Conservation (phyloP, 176 grass and related monocot genomes). For the Pontederia paniculata region DNA sequence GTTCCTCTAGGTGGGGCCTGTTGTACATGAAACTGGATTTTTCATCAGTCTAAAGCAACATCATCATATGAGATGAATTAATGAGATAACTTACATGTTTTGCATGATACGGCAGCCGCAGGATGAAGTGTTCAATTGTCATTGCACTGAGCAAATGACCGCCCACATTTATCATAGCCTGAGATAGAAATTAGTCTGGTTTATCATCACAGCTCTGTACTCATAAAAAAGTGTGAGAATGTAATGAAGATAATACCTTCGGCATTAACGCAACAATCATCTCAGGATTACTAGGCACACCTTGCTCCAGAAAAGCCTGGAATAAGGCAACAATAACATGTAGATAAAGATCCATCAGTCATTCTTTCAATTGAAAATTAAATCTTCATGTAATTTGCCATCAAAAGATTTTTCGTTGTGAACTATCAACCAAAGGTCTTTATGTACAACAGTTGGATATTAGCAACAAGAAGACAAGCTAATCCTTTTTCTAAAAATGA, state of each 20-base stretch:
- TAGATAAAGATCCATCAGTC: not conserved
- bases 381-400: too few relatives aligned
- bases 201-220: not conserved
- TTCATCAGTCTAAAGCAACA: not conserved
- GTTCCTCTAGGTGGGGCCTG: constrained; percentile 37
- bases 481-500: too few relatives aligned
- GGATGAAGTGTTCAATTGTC: constrained; percentile 93
- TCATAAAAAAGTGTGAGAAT: not conserved
- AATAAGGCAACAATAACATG: constrained; percentile 9
- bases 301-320: constrained; percentile 92
- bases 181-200: constrained; percentile 4
- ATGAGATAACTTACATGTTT: constrained; percentile 42
- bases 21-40: not conserved
- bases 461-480: too few relatives aligned
- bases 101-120: constrained; percentile 57
- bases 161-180: constrained; percentile 74
- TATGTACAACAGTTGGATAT: too few relatives aligned
- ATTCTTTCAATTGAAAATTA: not conserved
- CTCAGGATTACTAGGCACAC: constrained; percentile 66
- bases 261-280: constrained; percentile 73
- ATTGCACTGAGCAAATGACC: constrained; percentile 82
- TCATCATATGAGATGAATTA: not conserved
- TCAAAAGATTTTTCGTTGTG: too few relatives aligned
- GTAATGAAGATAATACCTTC: constrained; percentile 42
- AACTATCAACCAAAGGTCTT: too few relatives aligned